Evolutionary conservation across 768 basidiomycete species (phyloP), one percentile per base, ranked within the genome.

Genomic region (Pleurotus salmoneostramineus): DNA sequence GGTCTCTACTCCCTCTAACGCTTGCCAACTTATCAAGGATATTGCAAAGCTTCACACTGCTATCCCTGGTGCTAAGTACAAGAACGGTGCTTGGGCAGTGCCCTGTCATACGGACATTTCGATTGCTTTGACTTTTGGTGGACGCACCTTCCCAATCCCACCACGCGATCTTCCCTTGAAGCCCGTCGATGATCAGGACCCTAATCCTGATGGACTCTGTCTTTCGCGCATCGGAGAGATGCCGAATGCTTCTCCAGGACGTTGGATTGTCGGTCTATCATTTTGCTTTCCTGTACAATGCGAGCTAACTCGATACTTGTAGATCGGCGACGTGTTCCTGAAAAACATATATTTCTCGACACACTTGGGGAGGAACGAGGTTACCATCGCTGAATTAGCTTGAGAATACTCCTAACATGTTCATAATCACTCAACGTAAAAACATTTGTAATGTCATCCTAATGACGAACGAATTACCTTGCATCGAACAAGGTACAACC

Each of bases 301-400:
- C 21, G 21, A 33, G 6, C 12, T 56, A 52, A 14, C 34, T 60
- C 12, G 32, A 3, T 0, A 12, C 10, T 11, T 27, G 11, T 14
- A 74, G 71, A 74, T 87, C 36, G 88, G 88, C 32, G 90, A 87
- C 62, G 84, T 85, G 27, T 90, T 89, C 76, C 72, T 89, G 65
- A 90, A 90, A 80, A 91, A 88, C 63, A 87, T 78, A 0, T 89
- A 88, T 67, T 85, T 87, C 68, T 87, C 86, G 5, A 85, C 82
- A 8, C 74, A 91, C 61, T 81, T 82, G 11, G 68, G 60, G 8
- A 77, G 78, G 62, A 87, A 89, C 66, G 72, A 77, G 42, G 74
- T 89, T 34, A 82, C 78, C 27, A 76, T 89, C 59, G 87, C 86
- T 21, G 77, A 81, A 64, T 74, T 83, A 55, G 72, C 74, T 8